phyloP scores from a whole-genome alignment of 305 asterid species.

The Fraxinus velutina region DNA sequence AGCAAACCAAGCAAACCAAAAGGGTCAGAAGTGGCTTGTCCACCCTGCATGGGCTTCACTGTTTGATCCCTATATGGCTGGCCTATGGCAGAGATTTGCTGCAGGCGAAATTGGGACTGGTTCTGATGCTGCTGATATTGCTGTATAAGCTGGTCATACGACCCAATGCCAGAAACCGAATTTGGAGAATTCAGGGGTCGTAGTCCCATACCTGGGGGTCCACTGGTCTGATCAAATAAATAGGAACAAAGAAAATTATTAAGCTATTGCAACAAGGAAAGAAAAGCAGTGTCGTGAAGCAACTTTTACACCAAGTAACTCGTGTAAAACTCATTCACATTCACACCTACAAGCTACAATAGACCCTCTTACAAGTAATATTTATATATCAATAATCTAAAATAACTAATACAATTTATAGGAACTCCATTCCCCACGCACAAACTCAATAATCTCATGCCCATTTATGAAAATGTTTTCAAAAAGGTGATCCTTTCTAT shows the following conservation, averaged over 20 bases:
- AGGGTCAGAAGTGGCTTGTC: conserved; percentile 59
- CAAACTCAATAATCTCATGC: background rate
- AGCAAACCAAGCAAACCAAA: conserved; percentile 85
- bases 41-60: conserved; percentile 61
- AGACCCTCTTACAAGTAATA: background rate
- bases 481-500: background rate
- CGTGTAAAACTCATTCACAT: conserved; percentile 6
- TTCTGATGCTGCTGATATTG: conserved; percentile 86
- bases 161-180: conserved; percentile 73
- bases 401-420: background rate
- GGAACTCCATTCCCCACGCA: background rate
- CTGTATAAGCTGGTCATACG: conserved; percentile 85
- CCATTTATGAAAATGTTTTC: background rate
- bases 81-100: conserved; percentile 71
- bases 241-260: conserved; percentile 9
- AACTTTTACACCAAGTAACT: conserved; percentile 2
- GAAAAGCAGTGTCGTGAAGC: background rate
- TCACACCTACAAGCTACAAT: background rate
- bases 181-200: conserved; percentile 72
- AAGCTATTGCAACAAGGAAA: conserved; percentile 18
- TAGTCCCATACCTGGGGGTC: conserved; percentile 71
- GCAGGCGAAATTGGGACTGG: conserved; percentile 81
- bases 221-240: conserved; percentile 58
- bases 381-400: background rate
- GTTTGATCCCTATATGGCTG: conserved; percentile 91